phyloP scores from a whole-genome alignment of 495 filamentous ascomycete genomes.

The Penicillium crystallinum region DNA sequence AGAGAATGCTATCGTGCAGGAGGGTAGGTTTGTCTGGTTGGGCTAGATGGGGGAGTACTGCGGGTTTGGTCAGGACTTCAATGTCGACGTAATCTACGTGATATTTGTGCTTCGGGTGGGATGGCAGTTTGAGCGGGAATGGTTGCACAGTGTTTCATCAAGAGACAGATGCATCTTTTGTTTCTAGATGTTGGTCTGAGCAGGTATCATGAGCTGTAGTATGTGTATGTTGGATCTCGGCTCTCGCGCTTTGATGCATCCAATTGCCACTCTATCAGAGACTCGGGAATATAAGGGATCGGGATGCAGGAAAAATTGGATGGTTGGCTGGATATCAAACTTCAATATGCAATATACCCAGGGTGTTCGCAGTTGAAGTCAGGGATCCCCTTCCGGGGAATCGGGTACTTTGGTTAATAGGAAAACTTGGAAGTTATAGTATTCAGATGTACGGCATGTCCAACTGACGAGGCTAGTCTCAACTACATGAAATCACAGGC shows the following conservation, averaged over 20 bases:
- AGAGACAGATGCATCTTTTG: neutral
- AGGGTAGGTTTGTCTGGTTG: conserved; percentile 12
- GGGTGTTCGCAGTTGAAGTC: conserved; percentile 8
- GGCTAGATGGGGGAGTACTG: conserved; percentile 12
- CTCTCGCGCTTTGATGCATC: neutral
- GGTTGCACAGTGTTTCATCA: neutral
- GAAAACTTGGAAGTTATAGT: conserved; percentile 1
- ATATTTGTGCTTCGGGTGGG: neutral
- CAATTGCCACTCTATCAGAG: neutral
- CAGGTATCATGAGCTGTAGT: neutral
- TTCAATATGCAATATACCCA: conserved; percentile 12
- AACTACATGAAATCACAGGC: conserved; percentile 8
- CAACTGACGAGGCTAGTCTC: neutral
- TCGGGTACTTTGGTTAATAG: neutral
- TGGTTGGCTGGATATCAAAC: conserved; percentile 11
- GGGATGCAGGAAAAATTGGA: conserved; percentile 4
- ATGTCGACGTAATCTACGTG: conserved; percentile 2
- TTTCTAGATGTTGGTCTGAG: neutral
- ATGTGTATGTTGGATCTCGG: neutral
- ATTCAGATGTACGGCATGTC: conserved; percentile 4
- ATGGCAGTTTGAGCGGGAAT: neutral
- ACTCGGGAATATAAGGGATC: conserved; percentile 20
- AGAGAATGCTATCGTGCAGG: conserved; percentile 9
- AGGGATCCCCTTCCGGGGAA: conserved; percentile 12
- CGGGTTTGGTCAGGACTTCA: conserved; percentile 23